A percentile compares a stretch with the other conserved stretches of the same genome.
phyloP scores from a whole-genome alignment of 805 yeast species.

The Wickerhamiella qilinensis region DNA sequence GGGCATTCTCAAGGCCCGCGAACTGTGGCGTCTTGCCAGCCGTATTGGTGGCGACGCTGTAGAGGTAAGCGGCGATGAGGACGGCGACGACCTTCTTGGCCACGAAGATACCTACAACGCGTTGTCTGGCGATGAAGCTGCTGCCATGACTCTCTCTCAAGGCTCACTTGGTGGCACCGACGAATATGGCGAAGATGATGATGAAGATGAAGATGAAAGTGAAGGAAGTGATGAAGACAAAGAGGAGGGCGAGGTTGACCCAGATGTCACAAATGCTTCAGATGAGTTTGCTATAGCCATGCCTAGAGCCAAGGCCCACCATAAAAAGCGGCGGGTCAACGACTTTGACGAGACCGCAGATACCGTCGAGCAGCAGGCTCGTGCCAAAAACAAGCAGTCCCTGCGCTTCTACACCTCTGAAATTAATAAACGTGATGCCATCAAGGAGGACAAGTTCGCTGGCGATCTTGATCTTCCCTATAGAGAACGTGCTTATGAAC shows the following conservation, averaged over 20 bases:
- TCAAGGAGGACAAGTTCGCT: slow-evolving; percentile 16
- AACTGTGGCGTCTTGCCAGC: slow-evolving; percentile 76
- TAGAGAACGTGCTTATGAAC: slow-evolving; percentile 74
- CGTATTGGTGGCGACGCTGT: slow-evolving; percentile 24
- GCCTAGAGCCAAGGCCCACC: slow-evolving; percentile 14
- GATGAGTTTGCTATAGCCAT: slow-evolving; percentile 11
- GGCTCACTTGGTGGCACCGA: slow-evolving; percentile 24
- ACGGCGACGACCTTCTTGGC: slow-evolving; percentile 11
- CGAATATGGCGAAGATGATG: slow-evolving; percentile 28
- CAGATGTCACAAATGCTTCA: slow-evolving; percentile 11
- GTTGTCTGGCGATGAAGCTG: no score
- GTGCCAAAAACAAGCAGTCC: slow-evolving; percentile 59
- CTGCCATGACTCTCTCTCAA: slow-evolving; percentile 4
- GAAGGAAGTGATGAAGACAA: slow-evolving; percentile 16
- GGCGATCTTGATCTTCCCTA: slow-evolving; percentile 92
- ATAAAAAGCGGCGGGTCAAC: slow-evolving; percentile 20
- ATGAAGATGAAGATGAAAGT: slow-evolving; percentile 7
- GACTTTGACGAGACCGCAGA: slow-evolving; percentile 64
- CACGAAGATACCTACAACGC: no score
- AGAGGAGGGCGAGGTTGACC: slow-evolving; percentile 16
- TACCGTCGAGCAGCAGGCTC: slow-evolving; percentile 44
- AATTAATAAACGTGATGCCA: slow-evolving; percentile 54
- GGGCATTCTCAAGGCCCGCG: slow-evolving; percentile 62
- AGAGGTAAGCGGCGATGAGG: slow-evolving; percentile 27
- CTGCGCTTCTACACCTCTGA: slow-evolving; percentile 93